phyloP scores from a whole-genome alignment of 2,329 filamentous ascomycete genomes.

The Botryotinia narcissicola region DNA sequence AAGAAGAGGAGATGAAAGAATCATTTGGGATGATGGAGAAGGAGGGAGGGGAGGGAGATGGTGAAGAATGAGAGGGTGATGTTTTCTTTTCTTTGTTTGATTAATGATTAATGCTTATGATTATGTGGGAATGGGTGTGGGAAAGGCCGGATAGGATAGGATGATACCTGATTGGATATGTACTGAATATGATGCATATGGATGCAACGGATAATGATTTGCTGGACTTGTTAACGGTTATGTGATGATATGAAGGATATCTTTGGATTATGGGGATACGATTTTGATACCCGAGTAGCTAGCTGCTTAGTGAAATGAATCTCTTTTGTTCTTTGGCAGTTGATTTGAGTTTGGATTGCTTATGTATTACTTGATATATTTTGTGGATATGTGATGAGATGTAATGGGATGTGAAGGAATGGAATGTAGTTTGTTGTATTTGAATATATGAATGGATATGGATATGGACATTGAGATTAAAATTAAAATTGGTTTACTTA shows the following conservation, averaged over 20 bases:
- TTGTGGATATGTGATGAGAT: neutral
- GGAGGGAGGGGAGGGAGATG: conserved; percentile 14
- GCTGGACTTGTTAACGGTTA: too few relatives aligned
- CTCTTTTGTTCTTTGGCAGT: neutral
- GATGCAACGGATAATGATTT: neutral
- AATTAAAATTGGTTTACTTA: too few relatives aligned
- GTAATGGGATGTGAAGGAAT: too few relatives aligned
- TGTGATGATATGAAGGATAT: neutral
- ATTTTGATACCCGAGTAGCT: neutral
- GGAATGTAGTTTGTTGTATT: neutral
- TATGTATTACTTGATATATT: neutral
- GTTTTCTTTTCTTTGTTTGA: neutral
- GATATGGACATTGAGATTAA: too few relatives aligned
- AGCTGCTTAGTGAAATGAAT: neutral
- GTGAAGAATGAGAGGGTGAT: neutral
- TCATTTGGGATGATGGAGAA: conserved; percentile 16
- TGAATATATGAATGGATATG: neutral
- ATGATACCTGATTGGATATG: neutral
- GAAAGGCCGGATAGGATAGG: neutral
- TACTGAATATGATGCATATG: neutral
- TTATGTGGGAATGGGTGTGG: neutral
- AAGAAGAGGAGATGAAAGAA: conserved; percentile 12
- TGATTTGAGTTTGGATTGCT: neutral
- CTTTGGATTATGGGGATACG: neutral
- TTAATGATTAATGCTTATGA: conserved; percentile 2